phyloP scores from a whole-genome alignment of 257 asterid species.

The Solanum tarapatanum region DNA sequence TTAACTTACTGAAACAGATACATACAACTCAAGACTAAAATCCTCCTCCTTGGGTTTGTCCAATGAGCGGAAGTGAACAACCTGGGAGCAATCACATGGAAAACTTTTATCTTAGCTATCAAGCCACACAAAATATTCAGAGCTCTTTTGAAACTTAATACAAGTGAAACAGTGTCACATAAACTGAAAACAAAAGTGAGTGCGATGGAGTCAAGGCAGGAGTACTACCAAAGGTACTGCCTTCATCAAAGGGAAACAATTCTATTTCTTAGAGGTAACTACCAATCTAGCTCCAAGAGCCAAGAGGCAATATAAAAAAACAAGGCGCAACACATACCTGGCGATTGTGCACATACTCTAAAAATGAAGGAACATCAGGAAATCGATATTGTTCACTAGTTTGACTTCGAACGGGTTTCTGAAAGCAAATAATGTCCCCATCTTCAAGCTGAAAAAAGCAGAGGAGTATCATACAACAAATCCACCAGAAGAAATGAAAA shows the following conservation, averaged over 20 bases:
- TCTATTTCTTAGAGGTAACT: background rate
- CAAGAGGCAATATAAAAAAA: background rate
- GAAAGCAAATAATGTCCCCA: conserved; percentile 77
- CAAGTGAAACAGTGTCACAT: background rate
- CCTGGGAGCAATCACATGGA: conserved; percentile 17
- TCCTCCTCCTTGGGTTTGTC: conserved; percentile 52
- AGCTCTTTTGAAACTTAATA: background rate
- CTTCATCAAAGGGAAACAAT: background rate
- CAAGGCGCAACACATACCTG: conserved; percentile 1
- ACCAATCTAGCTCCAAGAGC: background rate
- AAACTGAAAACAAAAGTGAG: background rate
- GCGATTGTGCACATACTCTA: conserved; percentile 20
- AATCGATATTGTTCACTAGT: conserved; percentile 35
- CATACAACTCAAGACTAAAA: conserved; percentile 48
- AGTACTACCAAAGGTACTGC: background rate
- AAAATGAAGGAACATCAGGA: conserved; percentile 60
- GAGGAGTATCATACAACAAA: background rate
- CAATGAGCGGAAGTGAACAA: conserved; percentile 46
- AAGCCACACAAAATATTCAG: background rate
- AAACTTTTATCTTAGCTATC: background rate
- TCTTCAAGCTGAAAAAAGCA: conserved; percentile 52
- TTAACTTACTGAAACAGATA: background rate
- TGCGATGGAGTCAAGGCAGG: background rate
- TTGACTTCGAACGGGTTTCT: conserved; percentile 37
- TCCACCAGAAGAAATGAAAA: background rate